A percentile compares a stretch with the other conserved stretches of the same genome.
phyloP scores from a whole-genome alignment of 345 rosid genomes.

The Turnera subulata region DNA sequence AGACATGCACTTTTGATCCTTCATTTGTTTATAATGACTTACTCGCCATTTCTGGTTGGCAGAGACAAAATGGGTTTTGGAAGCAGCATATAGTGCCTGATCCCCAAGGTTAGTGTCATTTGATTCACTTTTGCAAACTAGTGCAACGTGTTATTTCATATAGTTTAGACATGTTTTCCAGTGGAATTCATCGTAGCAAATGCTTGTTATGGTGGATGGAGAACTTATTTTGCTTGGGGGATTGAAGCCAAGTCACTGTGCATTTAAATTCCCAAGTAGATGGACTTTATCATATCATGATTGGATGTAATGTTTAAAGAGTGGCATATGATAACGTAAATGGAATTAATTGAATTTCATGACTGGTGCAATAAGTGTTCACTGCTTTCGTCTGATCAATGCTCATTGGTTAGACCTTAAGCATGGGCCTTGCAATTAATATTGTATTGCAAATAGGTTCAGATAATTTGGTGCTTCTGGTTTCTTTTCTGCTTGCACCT shows the following conservation, averaged over 20 bases:
- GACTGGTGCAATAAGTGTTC: no score
- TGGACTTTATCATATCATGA: no score
- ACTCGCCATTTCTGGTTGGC: constrained; percentile 30
- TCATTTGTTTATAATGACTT: constrained; percentile 16
- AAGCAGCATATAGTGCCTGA: constrained; percentile 48
- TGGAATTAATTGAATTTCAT: no score
- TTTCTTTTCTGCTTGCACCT: neutral
- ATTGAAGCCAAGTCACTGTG: no score
- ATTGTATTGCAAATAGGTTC: neutral
- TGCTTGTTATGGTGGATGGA: no score
- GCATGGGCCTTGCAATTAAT: no score
- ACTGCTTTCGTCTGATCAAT: no score
- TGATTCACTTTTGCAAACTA: constrained; percentile 4
- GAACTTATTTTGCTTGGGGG: no score
- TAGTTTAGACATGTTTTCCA: constrained; percentile 1
- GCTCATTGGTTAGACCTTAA: constrained; percentile 2
- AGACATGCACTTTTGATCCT: neutral
- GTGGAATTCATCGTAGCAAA: no score
- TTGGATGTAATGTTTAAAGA: no score
- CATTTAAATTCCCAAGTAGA: no score
- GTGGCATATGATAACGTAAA: no score
- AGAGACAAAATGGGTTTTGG: constrained; percentile 69
- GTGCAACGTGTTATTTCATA: constrained; percentile 3
- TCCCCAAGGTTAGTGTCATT: constrained; percentile 48
- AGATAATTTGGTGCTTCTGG: constrained; percentile 4